Evolutionary conservation across 345 rosid genomes (phyloP).

Genomic region (Firmiana major): DNA sequence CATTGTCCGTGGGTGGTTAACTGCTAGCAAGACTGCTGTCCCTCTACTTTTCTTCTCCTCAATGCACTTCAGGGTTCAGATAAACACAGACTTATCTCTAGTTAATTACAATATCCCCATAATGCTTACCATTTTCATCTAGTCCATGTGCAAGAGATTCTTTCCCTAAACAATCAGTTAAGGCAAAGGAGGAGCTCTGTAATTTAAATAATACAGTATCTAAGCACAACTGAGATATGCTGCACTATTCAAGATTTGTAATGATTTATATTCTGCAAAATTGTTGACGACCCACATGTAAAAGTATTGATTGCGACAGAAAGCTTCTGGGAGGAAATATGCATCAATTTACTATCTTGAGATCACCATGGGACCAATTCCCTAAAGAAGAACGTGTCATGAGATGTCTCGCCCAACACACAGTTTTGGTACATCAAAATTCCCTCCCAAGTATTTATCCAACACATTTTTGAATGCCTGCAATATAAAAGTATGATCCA

Average conservation of each 20-base stretch:
- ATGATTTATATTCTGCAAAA: conserved; percentile 43
- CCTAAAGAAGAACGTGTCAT: conserved; percentile 22
- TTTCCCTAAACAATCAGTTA: neutral
- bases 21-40: conserved; percentile 3
- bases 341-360: conserved; percentile 23
- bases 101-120: neutral
- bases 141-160: neutral
- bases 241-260: conserved; percentile 29
- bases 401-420: conserved; percentile 20
- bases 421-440: conserved; percentile 27
- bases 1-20: neutral
- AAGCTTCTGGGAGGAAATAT: conserved; percentile 32
- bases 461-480: conserved; percentile 69
- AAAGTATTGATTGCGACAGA: conserved; percentile 39
- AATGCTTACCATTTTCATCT: neutral
- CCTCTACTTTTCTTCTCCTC: neutral
- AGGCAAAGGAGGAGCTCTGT: neutral
- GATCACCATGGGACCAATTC: conserved; percentile 27
- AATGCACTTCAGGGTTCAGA: neutral
- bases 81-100: neutral
- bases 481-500: conserved; percentile 19
- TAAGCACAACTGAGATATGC: conserved; percentile 23
- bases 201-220: conserved; percentile 7
- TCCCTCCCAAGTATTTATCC: conserved; percentile 61
- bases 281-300: conserved; percentile 38